Evolutionary conservation across 805 yeast species (phyloP), one percentile per base, ranked within the genome.

Genomic region (Martiniozyma abietophila): DNA sequence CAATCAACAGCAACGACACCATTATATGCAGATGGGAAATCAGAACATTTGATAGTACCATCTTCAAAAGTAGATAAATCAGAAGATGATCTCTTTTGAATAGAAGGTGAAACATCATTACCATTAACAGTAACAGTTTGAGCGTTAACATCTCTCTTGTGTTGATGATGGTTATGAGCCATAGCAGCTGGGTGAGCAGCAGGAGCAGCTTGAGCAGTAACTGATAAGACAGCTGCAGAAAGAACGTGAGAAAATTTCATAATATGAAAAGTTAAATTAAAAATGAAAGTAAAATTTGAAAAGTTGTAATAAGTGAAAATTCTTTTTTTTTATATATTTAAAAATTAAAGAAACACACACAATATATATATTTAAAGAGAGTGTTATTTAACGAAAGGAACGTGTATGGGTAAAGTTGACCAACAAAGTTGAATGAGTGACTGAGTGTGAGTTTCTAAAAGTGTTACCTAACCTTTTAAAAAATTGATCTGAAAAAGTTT

Each of bases 1-100:
- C 78, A 69, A 48, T 66, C 67, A 20, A 79, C 61, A 25, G 77
- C 49, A 49, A 80, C 61, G 25, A 77, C 81, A 65, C 86, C 86
- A n/a, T n/a, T n/a, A 30, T 25, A 32, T 39, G 80, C 83, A n/a
- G 75, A 60, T 51, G 88, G 88, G 68, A 82, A 77, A 26, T 65
- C 62, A 36, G 72, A 65, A 67, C 94, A 82, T 34, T 67, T 55
- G 54, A 76, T 62, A 34, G 71, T 71, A 55, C 92, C 94, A 51
- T 82, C 94, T 53, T 65, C 63, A 55, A 80, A 80, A 58, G 64
- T 21, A 61, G 43, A 47, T 76, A 64, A 50, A 73, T 49, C 38
- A 19, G 61, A 40, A 10, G 66, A 45, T 18, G 63, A 43, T 16
- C n/a, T n/a, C n/a, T n/a, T n/a, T n/a, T n/a, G 56, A 14, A 11